These are phyloP conservation scores for Russula ochroleuca DNA, from an alignment of 768 basidiomycete genomes.

Conservation along the genomic window DNA sequence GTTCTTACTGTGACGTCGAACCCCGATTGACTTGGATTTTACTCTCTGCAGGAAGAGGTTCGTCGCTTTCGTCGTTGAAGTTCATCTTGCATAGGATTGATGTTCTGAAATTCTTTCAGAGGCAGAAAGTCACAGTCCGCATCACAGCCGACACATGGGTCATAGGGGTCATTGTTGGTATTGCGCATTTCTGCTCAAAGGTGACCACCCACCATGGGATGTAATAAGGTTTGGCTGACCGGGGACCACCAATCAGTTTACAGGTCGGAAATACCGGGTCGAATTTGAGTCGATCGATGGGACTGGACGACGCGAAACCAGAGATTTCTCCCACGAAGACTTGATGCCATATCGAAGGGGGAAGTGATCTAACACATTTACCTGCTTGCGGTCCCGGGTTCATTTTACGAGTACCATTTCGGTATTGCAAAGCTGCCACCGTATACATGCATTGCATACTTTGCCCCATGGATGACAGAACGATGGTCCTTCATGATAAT, in stretches of 20 bases:
- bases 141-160: constrained; percentile 35
- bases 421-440: neutral
- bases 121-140: constrained; percentile 32
- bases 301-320: constrained; percentile 7
- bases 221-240: neutral
- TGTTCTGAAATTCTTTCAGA: constrained; percentile 19
- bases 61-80: neutral
- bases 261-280: constrained; percentile 1
- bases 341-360: constrained; percentile 3
- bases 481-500: neutral
- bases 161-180: constrained; percentile 33
- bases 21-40: neutral
- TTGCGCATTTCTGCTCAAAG: constrained; percentile 26
- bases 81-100: neutral
- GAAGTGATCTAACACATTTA: neutral
- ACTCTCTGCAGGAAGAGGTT: neutral
- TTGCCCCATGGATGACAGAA: neutral
- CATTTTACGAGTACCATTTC: neutral
- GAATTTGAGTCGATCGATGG: constrained; percentile 14
- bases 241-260: constrained; percentile 8
- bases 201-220: constrained; percentile 10
- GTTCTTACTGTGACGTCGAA: neutral
- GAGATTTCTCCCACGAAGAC: neutral
- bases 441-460: neutral
- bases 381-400: neutral